Evolutionary conservation across 1,284 basidiomycete genomes (phyloP).

Genomic region (Melampsora abietis-canadensis): DNA sequence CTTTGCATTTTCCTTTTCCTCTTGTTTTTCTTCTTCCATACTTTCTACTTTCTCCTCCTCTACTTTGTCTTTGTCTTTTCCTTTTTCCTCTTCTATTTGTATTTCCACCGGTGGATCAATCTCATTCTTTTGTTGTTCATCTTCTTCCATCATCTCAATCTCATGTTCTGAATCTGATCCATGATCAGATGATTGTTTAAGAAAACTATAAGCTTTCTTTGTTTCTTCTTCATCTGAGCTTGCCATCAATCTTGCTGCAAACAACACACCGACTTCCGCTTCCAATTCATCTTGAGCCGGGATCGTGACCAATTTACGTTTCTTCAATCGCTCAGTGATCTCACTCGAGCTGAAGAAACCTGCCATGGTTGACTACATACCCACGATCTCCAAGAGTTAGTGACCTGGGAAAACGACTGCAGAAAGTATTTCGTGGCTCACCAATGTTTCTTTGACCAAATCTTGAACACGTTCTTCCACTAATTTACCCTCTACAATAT

Average conservation of each 20-base stretch:
- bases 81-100: not conserved
- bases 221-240: conserved; percentile 37
- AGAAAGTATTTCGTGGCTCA: not conserved
- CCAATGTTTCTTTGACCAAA: conserved; percentile 36
- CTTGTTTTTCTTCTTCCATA: not conserved
- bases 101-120: not conserved
- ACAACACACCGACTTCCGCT: conserved; percentile 28
- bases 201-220: conserved; percentile 28
- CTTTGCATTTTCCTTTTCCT: no score
- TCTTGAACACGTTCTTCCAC: conserved; percentile 17
- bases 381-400: not conserved
- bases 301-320: conserved; percentile 10
- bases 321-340: not conserved
- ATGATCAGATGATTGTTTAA: conserved; percentile 15
- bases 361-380: conserved; percentile 34
- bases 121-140: not conserved
- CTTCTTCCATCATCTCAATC: conserved; percentile 1
- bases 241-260: conserved; percentile 39
- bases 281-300: conserved; percentile 42
- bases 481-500: conserved; percentile 17
- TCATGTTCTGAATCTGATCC: conserved; percentile 25
- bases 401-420: not conserved
- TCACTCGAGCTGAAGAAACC: conserved; percentile 16
- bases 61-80: not conserved
- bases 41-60: conserved; percentile 10